A percentile compares a stretch with the other conserved stretches of the same genome.
Evolutionary conservation across 805 yeast genomes (phyloP).

Genomic region (Metschnikowia sp.): DNA sequence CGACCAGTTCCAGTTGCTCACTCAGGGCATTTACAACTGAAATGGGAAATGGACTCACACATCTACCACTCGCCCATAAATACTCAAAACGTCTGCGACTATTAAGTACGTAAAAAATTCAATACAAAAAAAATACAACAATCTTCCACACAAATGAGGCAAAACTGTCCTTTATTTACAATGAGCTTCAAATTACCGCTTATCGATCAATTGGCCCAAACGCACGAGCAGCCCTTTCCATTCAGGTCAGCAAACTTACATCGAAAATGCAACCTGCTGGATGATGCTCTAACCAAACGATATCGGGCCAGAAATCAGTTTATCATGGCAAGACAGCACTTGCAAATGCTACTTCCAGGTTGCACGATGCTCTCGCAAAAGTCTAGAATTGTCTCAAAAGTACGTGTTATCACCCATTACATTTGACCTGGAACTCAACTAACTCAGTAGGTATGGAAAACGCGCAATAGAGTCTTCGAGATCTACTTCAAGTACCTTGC

Average conservation of each 20-base stretch:
- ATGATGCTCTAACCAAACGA: conserved; percentile 1
- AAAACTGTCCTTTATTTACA: background rate
- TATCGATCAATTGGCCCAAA: background rate
- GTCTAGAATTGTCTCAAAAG: conserved; percentile 1
- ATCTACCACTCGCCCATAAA: background rate
- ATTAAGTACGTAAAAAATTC: background rate
- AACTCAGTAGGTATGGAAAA: conserved; percentile 4
- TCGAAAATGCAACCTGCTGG: background rate
- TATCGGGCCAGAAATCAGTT: conserved; percentile 6
- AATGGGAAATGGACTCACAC: conserved; percentile 3
- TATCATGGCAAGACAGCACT: conserved; percentile 7
- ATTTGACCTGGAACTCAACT: background rate
- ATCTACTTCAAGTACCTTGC: background rate
- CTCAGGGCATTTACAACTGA: conserved; percentile 83
- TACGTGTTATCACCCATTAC: background rate
- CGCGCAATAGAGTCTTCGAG: background rate
- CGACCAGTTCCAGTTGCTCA: conserved; percentile 90
- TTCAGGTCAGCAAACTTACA: background rate
- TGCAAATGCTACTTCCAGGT: background rate
- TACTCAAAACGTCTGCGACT: background rate
- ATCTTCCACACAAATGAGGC: background rate
- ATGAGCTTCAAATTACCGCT: background rate
- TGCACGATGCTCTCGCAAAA: background rate
- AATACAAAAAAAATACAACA: background rate
- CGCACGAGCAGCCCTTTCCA: background rate